phyloP scores from a whole-genome alignment of 2,329 filamentous ascomycete genomes.

The Emericellopsis atlantica region DNA sequence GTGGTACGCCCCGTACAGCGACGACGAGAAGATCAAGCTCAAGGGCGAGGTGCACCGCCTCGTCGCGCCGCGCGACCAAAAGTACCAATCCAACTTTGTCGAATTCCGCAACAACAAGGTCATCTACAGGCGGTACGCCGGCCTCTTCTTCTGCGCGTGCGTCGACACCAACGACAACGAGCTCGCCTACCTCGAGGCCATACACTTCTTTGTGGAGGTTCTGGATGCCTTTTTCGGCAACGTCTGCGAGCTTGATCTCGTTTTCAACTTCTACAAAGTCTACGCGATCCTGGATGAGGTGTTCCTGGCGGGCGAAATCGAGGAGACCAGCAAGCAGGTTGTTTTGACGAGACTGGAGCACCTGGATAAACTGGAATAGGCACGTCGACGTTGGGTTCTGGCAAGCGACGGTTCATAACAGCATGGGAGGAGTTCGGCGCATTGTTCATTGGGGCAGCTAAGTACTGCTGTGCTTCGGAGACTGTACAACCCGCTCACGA shows the following conservation, averaged over 20 bases:
- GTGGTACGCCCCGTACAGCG: slow-evolving; percentile 97
- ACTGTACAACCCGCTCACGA: too few relatives aligned
- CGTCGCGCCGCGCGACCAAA: slow-evolving; percentile 93
- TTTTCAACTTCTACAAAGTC: slow-evolving; percentile 75
- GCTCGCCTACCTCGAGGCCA: slow-evolving; percentile 89
- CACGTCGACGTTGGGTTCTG: not conserved
- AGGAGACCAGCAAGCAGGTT: slow-evolving; percentile 98
- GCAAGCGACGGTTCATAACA: not conserved
- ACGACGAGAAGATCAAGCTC: slow-evolving; percentile 97
- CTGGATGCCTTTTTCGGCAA: slow-evolving; percentile 98
- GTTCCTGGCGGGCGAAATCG: slow-evolving; percentile 92
- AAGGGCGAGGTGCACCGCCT: slow-evolving; percentile 99
- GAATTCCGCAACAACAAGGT: slow-evolving; percentile 92
- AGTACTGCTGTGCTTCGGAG: too few relatives aligned
- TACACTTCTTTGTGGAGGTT: slow-evolving; percentile 99
- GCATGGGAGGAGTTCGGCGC: slow-evolving; percentile 1
- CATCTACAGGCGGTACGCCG: slow-evolving; percentile 93
- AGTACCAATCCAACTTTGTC: slow-evolving; percentile 99
- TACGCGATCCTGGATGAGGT: slow-evolving; percentile 98
- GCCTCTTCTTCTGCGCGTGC: slow-evolving; percentile 97
- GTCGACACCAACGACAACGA: slow-evolving; percentile 99
- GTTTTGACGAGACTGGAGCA: slow-evolving; percentile 90
- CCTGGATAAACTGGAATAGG: slow-evolving; percentile 83
- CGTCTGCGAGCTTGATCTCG: slow-evolving; percentile 92
- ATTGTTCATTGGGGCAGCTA: too few relatives aligned